phyloP scores from a whole-genome alignment of 805 yeast genomes.

The Teunomyces lycoperdinae region DNA sequence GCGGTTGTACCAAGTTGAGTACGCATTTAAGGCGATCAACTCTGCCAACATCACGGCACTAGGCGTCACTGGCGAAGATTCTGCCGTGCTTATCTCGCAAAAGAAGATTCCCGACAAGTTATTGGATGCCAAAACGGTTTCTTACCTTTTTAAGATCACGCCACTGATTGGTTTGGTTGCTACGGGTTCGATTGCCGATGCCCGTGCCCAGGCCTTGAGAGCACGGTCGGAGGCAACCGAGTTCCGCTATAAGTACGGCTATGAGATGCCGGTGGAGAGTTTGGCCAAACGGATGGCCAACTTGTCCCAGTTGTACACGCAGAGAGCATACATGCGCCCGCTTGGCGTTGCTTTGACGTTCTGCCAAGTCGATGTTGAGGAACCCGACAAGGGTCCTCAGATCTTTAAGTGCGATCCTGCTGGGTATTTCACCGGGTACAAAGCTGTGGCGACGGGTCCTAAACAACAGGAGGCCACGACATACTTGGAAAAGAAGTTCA shows the following conservation, averaged over 20 bases:
- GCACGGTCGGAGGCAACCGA: conserved; percentile 97
- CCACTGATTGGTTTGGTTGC: conserved; percentile 83
- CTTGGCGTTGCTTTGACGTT: conserved; percentile 91
- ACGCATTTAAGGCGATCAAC: conserved; percentile 96
- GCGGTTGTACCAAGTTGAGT: conserved; percentile 94
- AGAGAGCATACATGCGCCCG: conserved; percentile 98
- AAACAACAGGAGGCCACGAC: conserved; percentile 95
- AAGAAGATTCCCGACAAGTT: conserved; percentile 96
- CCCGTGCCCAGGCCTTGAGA: conserved; percentile 82
- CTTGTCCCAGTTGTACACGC: conserved; percentile 91
- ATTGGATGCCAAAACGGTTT: conserved; percentile 81
- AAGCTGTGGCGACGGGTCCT: conserved; percentile 94
- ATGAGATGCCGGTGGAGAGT: conserved; percentile 93
- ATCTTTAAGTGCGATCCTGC: conserved; percentile 96
- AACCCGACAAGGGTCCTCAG: conserved; percentile 84
- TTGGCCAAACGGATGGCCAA: conserved; percentile 95
- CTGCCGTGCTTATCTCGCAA: conserved; percentile 86
- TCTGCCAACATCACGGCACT: conserved; percentile 86
- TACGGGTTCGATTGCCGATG: conserved; percentile 96
- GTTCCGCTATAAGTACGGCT: conserved; percentile 90
- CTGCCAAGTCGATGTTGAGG: conserved; percentile 57
- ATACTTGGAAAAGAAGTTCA: conserved; percentile 84
- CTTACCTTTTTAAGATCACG: conserved; percentile 82
- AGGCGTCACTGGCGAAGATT: conserved; percentile 83
- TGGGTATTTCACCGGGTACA: conserved; percentile 87